A percentile compares a stretch with the other conserved stretches of the same genome.
phyloP scores from a whole-genome alignment of 306 rosid genomes.

The Hippophae tibetana region DNA sequence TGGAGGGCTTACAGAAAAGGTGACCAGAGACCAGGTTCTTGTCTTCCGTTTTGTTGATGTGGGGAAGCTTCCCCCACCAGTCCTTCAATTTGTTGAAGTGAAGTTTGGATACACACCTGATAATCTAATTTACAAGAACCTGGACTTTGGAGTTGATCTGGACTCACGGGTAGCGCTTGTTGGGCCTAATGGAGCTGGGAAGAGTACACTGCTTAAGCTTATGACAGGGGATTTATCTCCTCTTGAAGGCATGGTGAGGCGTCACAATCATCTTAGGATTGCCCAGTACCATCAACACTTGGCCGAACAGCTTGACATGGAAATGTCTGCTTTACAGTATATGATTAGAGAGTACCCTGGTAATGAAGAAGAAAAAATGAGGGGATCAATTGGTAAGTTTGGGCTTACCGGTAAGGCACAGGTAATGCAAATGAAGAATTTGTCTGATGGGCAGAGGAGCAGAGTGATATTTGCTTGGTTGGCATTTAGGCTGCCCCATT shows the following conservation, averaged over 20 bases:
- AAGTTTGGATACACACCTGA: conserved; percentile 90
- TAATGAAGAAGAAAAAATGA: conserved; percentile 91
- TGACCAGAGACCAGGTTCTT: conserved; percentile 59
- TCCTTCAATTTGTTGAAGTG: conserved; percentile 92
- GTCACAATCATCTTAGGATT: conserved; percentile 94
- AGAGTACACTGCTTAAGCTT: conserved; percentile 91
- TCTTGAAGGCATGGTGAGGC: conserved; percentile 88
- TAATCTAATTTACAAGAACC: conserved; percentile 73
- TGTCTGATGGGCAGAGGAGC: conserved; percentile 97
- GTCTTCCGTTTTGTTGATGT: conserved; percentile 93
- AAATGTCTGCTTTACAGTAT: conserved; percentile 65
- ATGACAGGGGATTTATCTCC: conserved; percentile 91
- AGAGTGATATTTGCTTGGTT: conserved; percentile 93
- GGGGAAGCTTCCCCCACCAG: conserved; percentile 98
- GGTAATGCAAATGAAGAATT: conserved; percentile 92
- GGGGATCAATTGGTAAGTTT: conserved; percentile 86
- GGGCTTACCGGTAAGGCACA: conserved; percentile 91
- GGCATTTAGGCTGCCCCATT: conserved; percentile 85
- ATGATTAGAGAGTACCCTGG: conserved; percentile 94
- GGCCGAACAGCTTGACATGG: conserved; percentile 86
- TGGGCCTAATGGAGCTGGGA: conserved; percentile 99
- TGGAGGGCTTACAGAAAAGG: conserved; percentile 94
- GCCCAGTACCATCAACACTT: conserved; percentile 96
- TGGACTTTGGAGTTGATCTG: conserved; percentile 90
- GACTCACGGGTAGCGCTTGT: conserved; percentile 92